phyloP scores from a whole-genome alignment of 306 rosid species.

The Vicia villosa region DNA sequence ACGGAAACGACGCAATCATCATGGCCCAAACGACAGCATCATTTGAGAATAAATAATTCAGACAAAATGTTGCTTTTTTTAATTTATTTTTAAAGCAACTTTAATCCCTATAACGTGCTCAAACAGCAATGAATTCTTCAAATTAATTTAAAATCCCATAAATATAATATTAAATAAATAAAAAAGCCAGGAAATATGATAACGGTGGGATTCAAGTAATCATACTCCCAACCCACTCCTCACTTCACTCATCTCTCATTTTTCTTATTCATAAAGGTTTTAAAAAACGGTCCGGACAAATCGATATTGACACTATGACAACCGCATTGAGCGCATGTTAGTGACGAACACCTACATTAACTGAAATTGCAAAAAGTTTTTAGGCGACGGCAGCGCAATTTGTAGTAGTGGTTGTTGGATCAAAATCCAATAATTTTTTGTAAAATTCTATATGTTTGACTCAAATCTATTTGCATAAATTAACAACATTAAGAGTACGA shows the following conservation, averaged over 20 bases:
- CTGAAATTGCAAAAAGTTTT: too few species aligned
- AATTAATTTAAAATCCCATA: background rate
- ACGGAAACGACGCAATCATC: conserved; percentile 41
- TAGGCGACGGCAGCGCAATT: too few species aligned
- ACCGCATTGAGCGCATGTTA: too few species aligned
- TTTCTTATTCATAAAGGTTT: background rate
- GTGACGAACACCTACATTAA: too few species aligned
- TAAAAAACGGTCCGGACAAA: too few species aligned
- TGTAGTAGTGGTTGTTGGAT: too few species aligned
- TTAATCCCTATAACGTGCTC: conserved; percentile 37
- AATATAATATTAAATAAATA: background rate
- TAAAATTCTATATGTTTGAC: too few species aligned
- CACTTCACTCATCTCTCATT: background rate
- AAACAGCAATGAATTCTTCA: conserved; percentile 9
- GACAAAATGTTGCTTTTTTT: background rate
- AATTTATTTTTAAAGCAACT: conserved; percentile 45
- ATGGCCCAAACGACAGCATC: conserved; percentile 54
- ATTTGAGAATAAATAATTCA: conserved; percentile 34
- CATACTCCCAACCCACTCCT: conserved; percentile 28
- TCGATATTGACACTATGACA: too few species aligned
- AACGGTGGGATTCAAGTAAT: conserved; percentile 13
- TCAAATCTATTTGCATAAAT: too few species aligned
- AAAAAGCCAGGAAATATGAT: conserved; percentile 4
- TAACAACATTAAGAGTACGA: too few species aligned
- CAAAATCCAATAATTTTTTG: too few species aligned